phyloP scores from a whole-genome alignment of 345 rosid genomes.

The Moricandia arvensis region DNA sequence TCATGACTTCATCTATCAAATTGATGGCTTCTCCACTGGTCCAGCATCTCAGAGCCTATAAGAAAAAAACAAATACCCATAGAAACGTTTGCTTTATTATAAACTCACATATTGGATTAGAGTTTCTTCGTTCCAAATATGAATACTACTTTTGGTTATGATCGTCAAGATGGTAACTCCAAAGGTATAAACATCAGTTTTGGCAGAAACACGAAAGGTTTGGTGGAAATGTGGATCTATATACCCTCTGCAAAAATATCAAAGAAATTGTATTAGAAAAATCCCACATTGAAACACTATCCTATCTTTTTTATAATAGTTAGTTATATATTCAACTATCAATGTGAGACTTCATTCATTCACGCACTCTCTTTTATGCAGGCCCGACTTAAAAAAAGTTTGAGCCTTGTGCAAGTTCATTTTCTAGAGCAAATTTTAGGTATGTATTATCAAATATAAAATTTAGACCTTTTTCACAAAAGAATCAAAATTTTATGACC shows the following conservation, averaged over 20 bases:
- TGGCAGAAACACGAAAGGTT: background rate
- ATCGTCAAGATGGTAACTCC: conserved; percentile 29
- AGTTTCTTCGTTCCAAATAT: background rate
- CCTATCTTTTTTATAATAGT: too few species aligned
- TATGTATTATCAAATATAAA: too few species aligned
- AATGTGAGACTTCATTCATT: too few species aligned
- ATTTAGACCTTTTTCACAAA: too few species aligned
- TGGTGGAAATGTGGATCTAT: background rate
- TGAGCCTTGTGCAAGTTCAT: too few species aligned
- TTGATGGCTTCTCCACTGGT: conserved; percentile 21
- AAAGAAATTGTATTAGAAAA: too few species aligned
- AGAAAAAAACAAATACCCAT: background rate
- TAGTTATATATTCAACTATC: too few species aligned
- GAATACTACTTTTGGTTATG: conserved; percentile 1
- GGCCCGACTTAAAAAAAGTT: too few species aligned
- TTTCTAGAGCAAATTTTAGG: too few species aligned
- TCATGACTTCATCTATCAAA: conserved; percentile 20
- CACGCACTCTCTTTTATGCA: too few species aligned
- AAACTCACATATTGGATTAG: conserved; percentile 17
- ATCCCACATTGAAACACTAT: too few species aligned
- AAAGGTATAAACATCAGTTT: conserved; percentile 28
- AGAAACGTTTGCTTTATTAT: background rate
- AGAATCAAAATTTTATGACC: too few species aligned
- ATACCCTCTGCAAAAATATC: background rate
- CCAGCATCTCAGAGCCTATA: conserved; percentile 8